Evolutionary conservation across 2,329 filamentous ascomycete species (phyloP), one percentile per base, ranked within the genome.

Genomic region (Ophiostoma tasmaniense): DNA sequence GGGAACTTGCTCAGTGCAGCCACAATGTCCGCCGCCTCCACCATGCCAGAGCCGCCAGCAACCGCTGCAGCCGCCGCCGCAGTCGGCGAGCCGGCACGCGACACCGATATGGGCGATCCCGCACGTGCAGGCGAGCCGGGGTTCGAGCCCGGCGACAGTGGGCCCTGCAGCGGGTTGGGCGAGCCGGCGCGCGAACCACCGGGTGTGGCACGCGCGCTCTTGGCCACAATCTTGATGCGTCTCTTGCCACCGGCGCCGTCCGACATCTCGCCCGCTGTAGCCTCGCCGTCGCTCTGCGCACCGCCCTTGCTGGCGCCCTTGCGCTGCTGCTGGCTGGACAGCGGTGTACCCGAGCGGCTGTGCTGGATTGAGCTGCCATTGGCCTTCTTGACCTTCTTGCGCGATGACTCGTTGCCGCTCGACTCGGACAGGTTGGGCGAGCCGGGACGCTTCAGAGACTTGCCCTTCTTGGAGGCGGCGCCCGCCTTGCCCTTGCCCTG

Each of bases 401-500:
- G 89, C 30, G 89, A 87, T 0, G 91, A 94, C 77, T 98, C 94
- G 74, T 93, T 96, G 67, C 92, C 94, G 76, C 92, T 96, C 11
- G 92, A 92, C 76, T 98, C 94, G 1, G 93, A 97, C 39, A 91
- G 84, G 72, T 93, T 90, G 2, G 93, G 92, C 20, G 93, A 97
- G 22, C 93, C 92, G 39, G 91, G 85, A 37, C 94, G 89, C 80
- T 97, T 97, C 67, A 94, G 85, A 39, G 83, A 84, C 75, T 87
- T 88, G 74, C 79, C 78, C 76, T 86, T 87, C 77, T 85, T 87
- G 6, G 79, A 75, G 13, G 22, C 64, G 2, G 14, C 61, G 39
- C 85, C 80, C 5, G 78, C 76, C 13, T 78, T 74, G 68, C 80
- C 80, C 67, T 84, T 86, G 66, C 80, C 80, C 37, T 82, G 77